phyloP scores from a whole-genome alignment of 345 rosid species.

The Lenwebbia sp. region DNA sequence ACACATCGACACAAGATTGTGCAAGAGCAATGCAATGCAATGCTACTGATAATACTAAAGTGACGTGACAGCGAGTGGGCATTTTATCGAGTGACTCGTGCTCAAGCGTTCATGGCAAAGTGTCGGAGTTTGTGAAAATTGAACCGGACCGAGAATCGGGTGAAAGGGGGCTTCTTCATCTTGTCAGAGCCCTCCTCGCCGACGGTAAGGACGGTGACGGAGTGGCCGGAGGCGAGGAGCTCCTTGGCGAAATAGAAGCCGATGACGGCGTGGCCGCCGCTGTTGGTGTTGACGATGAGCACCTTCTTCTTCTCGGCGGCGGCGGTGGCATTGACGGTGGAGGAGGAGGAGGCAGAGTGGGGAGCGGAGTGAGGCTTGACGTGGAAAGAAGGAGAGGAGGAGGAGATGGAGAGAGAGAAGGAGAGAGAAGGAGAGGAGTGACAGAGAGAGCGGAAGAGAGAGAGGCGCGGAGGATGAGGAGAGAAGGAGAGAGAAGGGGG shows the following conservation, averaged over 20 bases:
- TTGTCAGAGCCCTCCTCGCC: conserved; percentile 80
- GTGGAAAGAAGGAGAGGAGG: conserved; percentile 25
- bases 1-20: not conserved
- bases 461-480: conserved; percentile 14
- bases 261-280: conserved; percentile 86
- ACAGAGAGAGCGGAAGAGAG: conserved; percentile 6
- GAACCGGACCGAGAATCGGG: conserved; percentile 51
- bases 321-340: conserved; percentile 36
- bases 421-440: conserved; percentile 2
- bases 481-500: conserved; percentile 15
- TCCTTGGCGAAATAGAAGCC: conserved; percentile 86
- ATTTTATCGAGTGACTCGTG: too few species aligned
- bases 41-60: not conserved
- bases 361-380: not conserved
- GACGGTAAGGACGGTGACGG: conserved; percentile 68
- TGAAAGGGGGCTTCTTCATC: conserved; percentile 94
- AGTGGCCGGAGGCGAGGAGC: conserved; percentile 70
- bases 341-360: not conserved
- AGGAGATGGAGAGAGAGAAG: conserved; percentile 10
- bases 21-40: not conserved
- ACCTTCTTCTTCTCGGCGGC: conserved; percentile 71
- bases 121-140: not conserved
- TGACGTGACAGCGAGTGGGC: not conserved
- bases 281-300: conserved; percentile 74
- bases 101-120: not conserved